These are phyloP conservation scores for Flueggea neowawraea DNA, from an alignment of 441 rosid species.

Conservation along the genomic window DNA sequence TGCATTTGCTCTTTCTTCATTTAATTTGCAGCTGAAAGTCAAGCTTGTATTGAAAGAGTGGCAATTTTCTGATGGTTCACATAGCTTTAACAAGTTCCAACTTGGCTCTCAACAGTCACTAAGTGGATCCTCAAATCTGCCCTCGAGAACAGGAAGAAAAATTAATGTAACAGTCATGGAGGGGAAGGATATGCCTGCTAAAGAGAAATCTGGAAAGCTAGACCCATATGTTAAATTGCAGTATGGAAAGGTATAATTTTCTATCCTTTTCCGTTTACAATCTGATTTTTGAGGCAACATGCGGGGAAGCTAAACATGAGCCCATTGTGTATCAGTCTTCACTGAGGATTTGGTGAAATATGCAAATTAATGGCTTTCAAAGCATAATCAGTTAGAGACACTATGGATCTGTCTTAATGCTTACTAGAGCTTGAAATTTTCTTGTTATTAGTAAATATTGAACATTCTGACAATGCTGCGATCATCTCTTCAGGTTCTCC, in stretches of 20 bases:
- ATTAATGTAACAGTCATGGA: slow-evolving; percentile 50
- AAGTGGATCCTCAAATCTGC: slow-evolving; percentile 49
- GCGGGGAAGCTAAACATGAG: too few species aligned
- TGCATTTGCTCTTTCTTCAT: background rate
- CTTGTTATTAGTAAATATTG: background rate
- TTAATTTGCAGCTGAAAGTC: slow-evolving; percentile 59
- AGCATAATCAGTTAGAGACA: too few species aligned
- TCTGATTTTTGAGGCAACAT: background rate
- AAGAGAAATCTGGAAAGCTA: slow-evolving; percentile 65
- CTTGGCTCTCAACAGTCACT: slow-evolving; percentile 45
- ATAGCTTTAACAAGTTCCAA: slow-evolving; percentile 45
- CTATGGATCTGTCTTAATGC: too few species aligned
- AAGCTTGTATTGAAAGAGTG: slow-evolving; percentile 84
- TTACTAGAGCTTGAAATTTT: too few species aligned
- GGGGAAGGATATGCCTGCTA: slow-evolving; percentile 64
- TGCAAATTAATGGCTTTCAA: too few species aligned
- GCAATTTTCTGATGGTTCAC: slow-evolving; percentile 94
- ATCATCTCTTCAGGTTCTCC: slow-evolving; percentile 45
- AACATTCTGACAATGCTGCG: slow-evolving; percentile 3
- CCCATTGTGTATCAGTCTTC: too few species aligned
- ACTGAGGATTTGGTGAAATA: too few species aligned
- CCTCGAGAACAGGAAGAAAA: slow-evolving; percentile 71
- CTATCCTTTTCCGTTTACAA: background rate
- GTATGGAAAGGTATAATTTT: slow-evolving; percentile 72
- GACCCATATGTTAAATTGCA: slow-evolving; percentile 81